These are phyloP conservation scores for Ophiostoma fasciatum DNA, from an alignment of 2,329 filamentous ascomycete genomes.

Conservation along the genomic window DNA sequence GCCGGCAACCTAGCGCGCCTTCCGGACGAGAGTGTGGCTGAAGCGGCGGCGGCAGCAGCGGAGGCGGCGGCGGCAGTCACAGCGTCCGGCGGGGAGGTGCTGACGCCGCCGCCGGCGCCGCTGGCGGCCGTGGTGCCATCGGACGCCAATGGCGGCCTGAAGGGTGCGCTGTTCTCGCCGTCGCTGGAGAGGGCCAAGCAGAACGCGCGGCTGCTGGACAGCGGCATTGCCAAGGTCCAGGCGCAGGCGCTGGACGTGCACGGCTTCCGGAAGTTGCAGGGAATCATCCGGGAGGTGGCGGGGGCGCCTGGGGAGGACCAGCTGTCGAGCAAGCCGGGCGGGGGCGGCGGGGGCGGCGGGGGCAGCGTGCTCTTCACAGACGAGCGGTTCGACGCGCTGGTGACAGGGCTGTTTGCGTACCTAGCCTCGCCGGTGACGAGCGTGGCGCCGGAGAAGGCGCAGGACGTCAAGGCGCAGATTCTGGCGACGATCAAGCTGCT, in stretches of 20 bases:
- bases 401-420: constrained; percentile 56
- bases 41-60: neutral
- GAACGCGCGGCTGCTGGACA: constrained; percentile 50
- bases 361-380: constrained; percentile 44
- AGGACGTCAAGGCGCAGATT: constrained; percentile 61
- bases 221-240: constrained; percentile 59
- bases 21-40: constrained; percentile 5
- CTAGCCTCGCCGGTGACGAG: constrained; percentile 46
- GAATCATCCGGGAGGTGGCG: constrained; percentile 46
- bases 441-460: constrained; percentile 46
- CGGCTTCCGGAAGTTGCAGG: constrained; percentile 65
- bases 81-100: neutral
- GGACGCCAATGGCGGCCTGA: no score
- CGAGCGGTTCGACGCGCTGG: constrained; percentile 53
- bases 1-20: constrained; percentile 20
- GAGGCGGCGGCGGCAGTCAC: constrained; percentile 5
- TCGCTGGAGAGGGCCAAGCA: constrained; percentile 41
- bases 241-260: constrained; percentile 62
- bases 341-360: neutral
- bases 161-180: constrained; percentile 9
- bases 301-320: constrained; percentile 2
- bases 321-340: constrained; percentile 1
- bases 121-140: constrained; percentile 10
- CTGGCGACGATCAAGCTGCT: constrained; percentile 60
- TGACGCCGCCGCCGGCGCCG: neutral